Base-by-base conservation (phyloP, 306 rosid genomes). In the Prunus mongolica region DNA sequence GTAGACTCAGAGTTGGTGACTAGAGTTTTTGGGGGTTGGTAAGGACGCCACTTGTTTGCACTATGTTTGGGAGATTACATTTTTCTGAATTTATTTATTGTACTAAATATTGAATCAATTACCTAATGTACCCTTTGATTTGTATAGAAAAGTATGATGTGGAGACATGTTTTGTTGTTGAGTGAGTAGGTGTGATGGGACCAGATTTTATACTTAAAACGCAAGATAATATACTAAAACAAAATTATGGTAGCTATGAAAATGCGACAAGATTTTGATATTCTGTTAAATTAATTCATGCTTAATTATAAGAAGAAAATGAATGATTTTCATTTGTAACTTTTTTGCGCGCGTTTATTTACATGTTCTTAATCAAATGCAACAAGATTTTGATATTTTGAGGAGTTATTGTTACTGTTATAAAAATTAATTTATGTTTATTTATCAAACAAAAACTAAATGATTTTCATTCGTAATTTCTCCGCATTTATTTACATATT, bases 171-270 rank as follows among this genome's bases (percentile, higher is more conserved):
- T 61, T 47, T 60, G n/a, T 38, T 54, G 79, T 22, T 55, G 30
- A 11, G 46, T 20, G 65, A 76, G 80, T 76, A 0, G 74, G 80
- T 67, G 61, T 41, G 52, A 15, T 13, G 30, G 73, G 38, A 58
- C 67, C 73, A 4, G 1, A 75, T 10, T 49, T 19, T 27, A 18
- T 20, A 16, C 56, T 63, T 62, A 13, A 28, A 49, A 63, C 50
- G 24, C 22, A 74, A 30, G 63, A 64, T 63, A 34, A 15, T 73
- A 24, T 73, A 24, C 45, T 45, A 46, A 20, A 19, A 19, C 12
- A 25, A 12, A 6, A 69, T 22, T 20, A 71, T 57, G 76, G 67
- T 16, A 32, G 24, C 24, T 27, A 69, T 47, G 47, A 64, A 24
- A 34, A 22, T 15, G 44, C 45, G 25, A 16, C 18, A 2, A 32